Percentiles rank a stretch among this genome's conserved stretches.
These are phyloP conservation scores for Amaranthus hypochondriacus DNA, from an alignment of 148 eudicot genomes.

Conservation along the genomic window DNA sequence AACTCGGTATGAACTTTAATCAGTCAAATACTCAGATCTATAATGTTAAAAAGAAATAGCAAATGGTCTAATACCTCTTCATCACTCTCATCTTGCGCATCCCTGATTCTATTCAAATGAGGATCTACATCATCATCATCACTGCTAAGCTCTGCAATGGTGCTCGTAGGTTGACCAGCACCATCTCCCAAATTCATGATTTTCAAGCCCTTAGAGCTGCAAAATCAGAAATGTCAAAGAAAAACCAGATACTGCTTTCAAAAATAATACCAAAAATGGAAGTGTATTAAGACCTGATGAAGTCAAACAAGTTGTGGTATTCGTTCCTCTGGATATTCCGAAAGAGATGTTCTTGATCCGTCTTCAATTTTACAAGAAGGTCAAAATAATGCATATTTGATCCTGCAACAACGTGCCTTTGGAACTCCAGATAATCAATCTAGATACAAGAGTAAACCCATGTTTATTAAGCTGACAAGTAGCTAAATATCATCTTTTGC, in stretches of 20 bases:
- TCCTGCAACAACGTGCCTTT: slow-evolving; percentile 95
- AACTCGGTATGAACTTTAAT: background rate
- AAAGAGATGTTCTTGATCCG: slow-evolving; percentile 93
- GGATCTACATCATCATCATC: slow-evolving; percentile 87
- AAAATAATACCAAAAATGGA: background rate
- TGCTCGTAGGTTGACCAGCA: slow-evolving; percentile 37
- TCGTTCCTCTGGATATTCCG: slow-evolving; percentile 96
- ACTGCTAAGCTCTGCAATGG: slow-evolving; percentile 58
- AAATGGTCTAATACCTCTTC: slow-evolving; percentile 57
- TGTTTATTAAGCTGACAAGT: background rate
- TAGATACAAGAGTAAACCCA: slow-evolving; percentile 24
- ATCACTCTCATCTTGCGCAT: slow-evolving; percentile 82
- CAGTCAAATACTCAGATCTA: too few relatives aligned
- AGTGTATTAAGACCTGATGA: slow-evolving; percentile 51
- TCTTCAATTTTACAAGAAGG: slow-evolving; percentile 75
- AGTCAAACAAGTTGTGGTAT: slow-evolving; percentile 71
- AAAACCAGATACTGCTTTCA: background rate
- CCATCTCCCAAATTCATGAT: slow-evolving; percentile 62
- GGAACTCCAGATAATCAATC: slow-evolving; percentile 96
- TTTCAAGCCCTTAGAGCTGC: slow-evolving; percentile 75
- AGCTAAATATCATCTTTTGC: background rate
- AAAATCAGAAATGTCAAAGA: slow-evolving; percentile 17
- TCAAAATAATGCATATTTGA: slow-evolving; percentile 98
- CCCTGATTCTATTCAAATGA: slow-evolving; percentile 87
- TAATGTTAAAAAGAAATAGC: background rate